Evolutionary conservation across 1,139 yeast species (phyloP), one percentile per base, ranked within the genome.

Genomic region (Arxiozyma telluris): DNA sequence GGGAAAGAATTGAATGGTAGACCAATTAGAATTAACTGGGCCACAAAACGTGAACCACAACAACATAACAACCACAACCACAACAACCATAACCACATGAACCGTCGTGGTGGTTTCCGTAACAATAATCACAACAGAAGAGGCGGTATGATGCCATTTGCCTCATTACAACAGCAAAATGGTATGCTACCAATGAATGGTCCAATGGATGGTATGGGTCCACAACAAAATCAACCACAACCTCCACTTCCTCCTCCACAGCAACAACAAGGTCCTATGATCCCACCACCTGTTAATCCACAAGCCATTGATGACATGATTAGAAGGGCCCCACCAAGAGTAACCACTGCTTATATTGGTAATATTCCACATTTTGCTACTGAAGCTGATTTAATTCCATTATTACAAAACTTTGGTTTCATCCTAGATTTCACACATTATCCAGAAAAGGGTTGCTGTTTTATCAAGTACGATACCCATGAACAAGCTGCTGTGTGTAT

Each of bases 401-500:
- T 88, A 55, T 73, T 88, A 60, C 91, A 83, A 66, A 83, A 79
- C 62, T 87, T 88, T 67, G 96, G 96, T 12, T 87, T 76, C 68
- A 84, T 89, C 64, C 84, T 86, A 57, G 94, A 87, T 61, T 82
- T 89, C 67, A 86, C 85, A 68, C 80, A 86, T 66, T 86, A 86
- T 61, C 86, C 91, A 6, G 96, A 88, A 57, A 80, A 83, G 65
- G 71, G 72, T 21, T 66, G 69, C 54, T 68, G 72, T 54, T 89
- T 89, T 74, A 93, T 87, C 58, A 85, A 84, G 70, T 88, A 84
- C 65, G 96, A 87, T 63, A 78, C 87, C 49, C 96, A 89, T 69
- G 96, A 88, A 64, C 76, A 88, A 58, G 96, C 96, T 4, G 95
- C 96, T 1, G 74, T 87, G 68, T 95, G 96, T 53, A 88, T 89